Evolutionary conservation across 2,329 filamentous ascomycete species (phyloP).

Genomic region (Aschersonia sp.): DNA sequence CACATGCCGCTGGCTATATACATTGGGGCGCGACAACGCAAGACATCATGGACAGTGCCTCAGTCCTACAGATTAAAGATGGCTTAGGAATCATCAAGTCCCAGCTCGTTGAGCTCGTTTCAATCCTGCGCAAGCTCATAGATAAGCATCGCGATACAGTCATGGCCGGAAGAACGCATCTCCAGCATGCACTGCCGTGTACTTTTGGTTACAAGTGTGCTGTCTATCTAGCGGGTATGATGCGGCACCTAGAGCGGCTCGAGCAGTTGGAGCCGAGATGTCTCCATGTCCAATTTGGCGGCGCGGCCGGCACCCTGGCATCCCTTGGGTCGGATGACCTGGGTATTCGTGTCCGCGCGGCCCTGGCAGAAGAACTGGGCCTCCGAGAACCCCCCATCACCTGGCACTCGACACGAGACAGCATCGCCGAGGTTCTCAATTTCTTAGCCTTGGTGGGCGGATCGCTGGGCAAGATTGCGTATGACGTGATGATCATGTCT

Average conservation of each 20-base stretch:
- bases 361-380: constrained; percentile 31
- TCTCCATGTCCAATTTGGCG: constrained; percentile 39
- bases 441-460: constrained; percentile 38
- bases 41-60: constrained; percentile 42
- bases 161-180: constrained; percentile 42
- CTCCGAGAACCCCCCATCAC: constrained; percentile 35
- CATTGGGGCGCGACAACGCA: constrained; percentile 46
- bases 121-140: constrained; percentile 25
- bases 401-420: constrained; percentile 41
- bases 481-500: constrained; percentile 42
- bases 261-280: constrained; percentile 27
- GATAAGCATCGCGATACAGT: constrained; percentile 33
- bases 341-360: constrained; percentile 31
- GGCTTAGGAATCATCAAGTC: constrained; percentile 32
- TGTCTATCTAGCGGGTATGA: constrained; percentile 34
- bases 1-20: constrained; percentile 22
- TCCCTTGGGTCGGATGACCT: constrained; percentile 28
- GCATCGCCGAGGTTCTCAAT: constrained; percentile 35
- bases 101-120: constrained; percentile 25
- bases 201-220: constrained; percentile 45
- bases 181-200: constrained; percentile 40
- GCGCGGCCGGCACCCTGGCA: constrained; percentile 39
- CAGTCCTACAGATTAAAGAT: constrained; percentile 34
- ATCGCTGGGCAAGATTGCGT: constrained; percentile 36
- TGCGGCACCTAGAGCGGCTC: constrained; percentile 31